Evolutionary conservation across 495 filamentous ascomycete species (phyloP).

Genomic region (Coniosporium apollinis): DNA sequence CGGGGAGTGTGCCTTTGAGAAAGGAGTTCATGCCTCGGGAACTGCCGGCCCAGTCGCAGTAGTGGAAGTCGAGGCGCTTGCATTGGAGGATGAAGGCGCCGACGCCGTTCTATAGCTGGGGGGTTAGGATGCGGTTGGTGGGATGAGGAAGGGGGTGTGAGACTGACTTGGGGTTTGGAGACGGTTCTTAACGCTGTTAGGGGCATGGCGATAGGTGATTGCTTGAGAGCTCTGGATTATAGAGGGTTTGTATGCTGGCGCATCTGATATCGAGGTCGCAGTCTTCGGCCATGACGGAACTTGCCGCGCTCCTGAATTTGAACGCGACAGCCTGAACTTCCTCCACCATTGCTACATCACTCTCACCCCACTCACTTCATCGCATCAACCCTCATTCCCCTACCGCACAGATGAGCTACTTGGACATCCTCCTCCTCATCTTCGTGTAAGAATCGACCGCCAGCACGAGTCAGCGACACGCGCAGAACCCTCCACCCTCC

Average conservation of each 20-base stretch:
- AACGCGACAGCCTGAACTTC: not conserved
- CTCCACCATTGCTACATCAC: not conserved
- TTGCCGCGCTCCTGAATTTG: too few species aligned
- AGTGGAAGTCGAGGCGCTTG: conserved; percentile 86
- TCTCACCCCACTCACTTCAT: not conserved
- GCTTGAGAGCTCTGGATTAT: too few species aligned
- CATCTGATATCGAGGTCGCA: too few species aligned
- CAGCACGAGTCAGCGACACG: too few species aligned
- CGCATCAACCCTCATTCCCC: too few species aligned
- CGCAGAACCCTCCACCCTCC: too few species aligned
- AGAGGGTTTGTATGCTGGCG: too few species aligned
- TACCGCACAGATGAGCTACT: too few species aligned
- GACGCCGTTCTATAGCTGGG: conserved; percentile 60
- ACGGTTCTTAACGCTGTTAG: conserved; percentile 40
- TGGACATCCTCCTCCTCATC: too few species aligned
- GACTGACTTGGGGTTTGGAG: conserved; percentile 43
- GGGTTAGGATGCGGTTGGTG: not conserved
- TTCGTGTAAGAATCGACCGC: too few species aligned
- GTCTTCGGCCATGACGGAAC: not conserved
- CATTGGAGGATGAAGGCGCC: conserved; percentile 96
- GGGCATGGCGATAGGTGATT: conserved; percentile 46
- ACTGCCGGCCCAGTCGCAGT: conserved; percentile 87
- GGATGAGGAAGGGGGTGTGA: not conserved
- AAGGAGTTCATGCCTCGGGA: conserved; percentile 86
- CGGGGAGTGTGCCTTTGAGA: conserved; percentile 53